A percentile compares a stretch with the other conserved stretches of the same genome.
Conservation (phyloP, 1,284 basidiomycete species). For the Takashimella koratensis region DNA sequence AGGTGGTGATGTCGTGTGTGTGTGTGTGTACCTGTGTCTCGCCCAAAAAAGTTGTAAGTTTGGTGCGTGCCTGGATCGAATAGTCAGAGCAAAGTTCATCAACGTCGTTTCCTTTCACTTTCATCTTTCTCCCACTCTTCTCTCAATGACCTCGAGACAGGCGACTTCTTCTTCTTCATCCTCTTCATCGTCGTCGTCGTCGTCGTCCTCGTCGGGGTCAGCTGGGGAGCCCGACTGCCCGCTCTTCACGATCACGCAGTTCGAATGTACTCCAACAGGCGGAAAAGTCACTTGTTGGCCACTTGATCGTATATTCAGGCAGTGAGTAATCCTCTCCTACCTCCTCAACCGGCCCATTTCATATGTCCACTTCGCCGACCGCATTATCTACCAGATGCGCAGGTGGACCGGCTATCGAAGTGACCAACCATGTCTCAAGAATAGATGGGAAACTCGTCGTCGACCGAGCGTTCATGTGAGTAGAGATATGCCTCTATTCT, state of each 20-base stretch:
- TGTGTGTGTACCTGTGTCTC: background rate
- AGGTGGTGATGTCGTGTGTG: background rate
- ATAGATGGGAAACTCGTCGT: constrained; percentile 14
- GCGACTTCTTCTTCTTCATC: background rate
- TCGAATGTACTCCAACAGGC: constrained; percentile 30
- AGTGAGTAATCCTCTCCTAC: constrained; percentile 19
- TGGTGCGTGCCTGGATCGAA: background rate
- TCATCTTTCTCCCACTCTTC: no score
- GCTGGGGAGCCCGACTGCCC: constrained; percentile 8
- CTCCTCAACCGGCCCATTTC: background rate
- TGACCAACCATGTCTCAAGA: constrained; percentile 24
- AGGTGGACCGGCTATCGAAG: constrained; percentile 31
- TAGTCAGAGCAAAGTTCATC: no score
- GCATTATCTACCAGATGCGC: constrained; percentile 21
- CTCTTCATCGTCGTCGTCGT: background rate
- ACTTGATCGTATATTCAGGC: constrained; percentile 38
- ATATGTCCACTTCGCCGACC: background rate
- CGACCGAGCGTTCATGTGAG: constrained; percentile 31
- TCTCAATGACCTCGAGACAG: no score
- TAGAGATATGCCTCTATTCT: no score
- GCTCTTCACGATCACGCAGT: constrained; percentile 34
- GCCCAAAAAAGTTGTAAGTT: no score
- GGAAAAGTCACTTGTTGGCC: constrained; percentile 38
- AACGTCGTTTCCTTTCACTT: no score
- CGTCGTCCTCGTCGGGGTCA: background rate